Evolutionary conservation across 495 filamentous ascomycete genomes (phyloP).

Genomic region (Penicillium coprophilum): DNA sequence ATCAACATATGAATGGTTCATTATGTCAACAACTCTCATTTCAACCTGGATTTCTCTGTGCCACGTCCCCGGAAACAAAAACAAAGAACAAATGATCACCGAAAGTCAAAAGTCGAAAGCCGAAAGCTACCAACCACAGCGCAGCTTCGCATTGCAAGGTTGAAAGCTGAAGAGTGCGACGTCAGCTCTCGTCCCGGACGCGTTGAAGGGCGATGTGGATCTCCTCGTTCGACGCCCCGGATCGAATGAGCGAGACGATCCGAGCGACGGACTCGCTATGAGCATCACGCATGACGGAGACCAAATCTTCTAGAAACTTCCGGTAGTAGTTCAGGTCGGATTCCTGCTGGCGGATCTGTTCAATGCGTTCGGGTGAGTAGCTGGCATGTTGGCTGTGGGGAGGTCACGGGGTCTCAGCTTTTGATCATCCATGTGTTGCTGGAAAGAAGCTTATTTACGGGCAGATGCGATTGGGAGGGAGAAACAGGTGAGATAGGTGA

Average conservation of each 20-base stretch:
- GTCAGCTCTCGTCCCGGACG: neutral
- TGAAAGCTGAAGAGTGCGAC: neutral
- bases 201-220: slow-evolving; percentile 30
- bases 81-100: too few species aligned
- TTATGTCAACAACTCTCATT: neutral
- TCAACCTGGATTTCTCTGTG: neutral
- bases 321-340: slow-evolving; percentile 29
- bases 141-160: neutral
- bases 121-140: neutral
- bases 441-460: neutral
- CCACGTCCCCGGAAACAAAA: too few species aligned
- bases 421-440: neutral
- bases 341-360: neutral
- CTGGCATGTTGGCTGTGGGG: neutral
- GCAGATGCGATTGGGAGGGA: neutral
- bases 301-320: slow-evolving; percentile 31
- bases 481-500: neutral
- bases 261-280: slow-evolving; percentile 25
- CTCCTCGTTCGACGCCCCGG: slow-evolving; percentile 33
- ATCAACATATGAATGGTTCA: neutral
- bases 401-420: neutral
- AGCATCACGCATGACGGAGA: slow-evolving; percentile 29
- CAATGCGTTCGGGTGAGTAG: neutral
- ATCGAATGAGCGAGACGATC: slow-evolving; percentile 35
- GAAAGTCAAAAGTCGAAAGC: neutral